These are phyloP conservation scores for Leishmania gerbilli DNA, from an alignment of 208 protist genomes.

Conservation along the genomic window DNA sequence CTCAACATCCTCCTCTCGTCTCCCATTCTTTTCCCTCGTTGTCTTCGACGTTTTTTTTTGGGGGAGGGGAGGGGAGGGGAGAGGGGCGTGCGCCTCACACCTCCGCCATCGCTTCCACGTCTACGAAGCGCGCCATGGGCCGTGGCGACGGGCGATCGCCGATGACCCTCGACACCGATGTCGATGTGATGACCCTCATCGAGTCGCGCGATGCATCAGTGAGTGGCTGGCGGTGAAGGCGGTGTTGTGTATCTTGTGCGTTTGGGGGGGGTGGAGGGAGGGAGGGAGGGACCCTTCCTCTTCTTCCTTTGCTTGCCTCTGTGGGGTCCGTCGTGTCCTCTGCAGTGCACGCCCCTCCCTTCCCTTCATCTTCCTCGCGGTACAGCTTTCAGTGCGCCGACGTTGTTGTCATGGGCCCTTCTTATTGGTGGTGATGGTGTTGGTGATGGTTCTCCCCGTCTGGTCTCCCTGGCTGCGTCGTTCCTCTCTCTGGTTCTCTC, in stretches of 20 bases:
- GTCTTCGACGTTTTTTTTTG: not conserved
- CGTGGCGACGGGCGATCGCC: not conserved
- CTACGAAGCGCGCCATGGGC: not conserved
- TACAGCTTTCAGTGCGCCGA: not conserved
- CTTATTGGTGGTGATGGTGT: too few species aligned
- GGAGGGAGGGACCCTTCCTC: too few species aligned
- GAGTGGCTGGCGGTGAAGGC: not conserved
- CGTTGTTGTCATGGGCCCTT: not conserved
- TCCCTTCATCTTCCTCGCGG: too few species aligned
- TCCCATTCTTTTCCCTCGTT: not conserved
- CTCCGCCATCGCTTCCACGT: not conserved
- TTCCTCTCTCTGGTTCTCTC: not conserved
- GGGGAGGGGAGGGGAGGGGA: too few species aligned
- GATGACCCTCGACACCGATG: too few species aligned
- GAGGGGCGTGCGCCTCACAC: not conserved
- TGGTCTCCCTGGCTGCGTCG: not conserved
- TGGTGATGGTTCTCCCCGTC: too few species aligned
- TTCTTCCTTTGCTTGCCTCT: not conserved
- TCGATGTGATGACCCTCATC: not conserved
- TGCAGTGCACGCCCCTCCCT: too few species aligned
- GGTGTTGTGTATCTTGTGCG: not conserved
- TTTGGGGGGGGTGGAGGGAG: not conserved
- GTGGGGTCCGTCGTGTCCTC: too few species aligned
- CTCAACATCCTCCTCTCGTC: not conserved
- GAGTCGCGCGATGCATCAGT: not conserved